Evolutionary conservation across 192 early-diverging fungal genomes (phyloP), one percentile per base, ranked within the genome.

Genomic region (Coemansia umbellata): DNA sequence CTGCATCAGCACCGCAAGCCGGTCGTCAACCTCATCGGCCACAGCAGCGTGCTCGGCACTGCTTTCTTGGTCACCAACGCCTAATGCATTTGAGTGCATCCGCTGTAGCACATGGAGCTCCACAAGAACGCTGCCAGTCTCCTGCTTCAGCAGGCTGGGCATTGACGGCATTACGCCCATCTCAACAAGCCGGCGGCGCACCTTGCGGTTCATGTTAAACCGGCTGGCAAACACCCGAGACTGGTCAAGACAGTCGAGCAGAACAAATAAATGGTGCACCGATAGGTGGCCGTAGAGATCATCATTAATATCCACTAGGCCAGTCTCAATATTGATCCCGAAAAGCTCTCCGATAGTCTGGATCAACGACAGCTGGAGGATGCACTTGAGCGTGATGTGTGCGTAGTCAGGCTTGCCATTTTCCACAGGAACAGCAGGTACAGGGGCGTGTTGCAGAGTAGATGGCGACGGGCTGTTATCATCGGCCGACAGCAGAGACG

Each of bases 111-210:
- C 88, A 50, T 66, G 81, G 32, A 79, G 76, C 58, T 83, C 67
- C 53, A 88, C 78, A 58, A 84, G 73, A 39, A 83, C 81, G 59
- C 79, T 85, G 22, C 69, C 77, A 10, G 92, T 91, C 69, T 97
- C 94, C 63, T 94, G 92, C 57, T 91, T 94, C 21, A 95, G 80
- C 36, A 97, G 54, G 48, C 94, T 94, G 15, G 94, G 94, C 53
- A 94, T 60, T 33, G 92, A 90, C 15, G 89, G 85, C 81, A 94
- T 92, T 22, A 91, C 89, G 10, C 92, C 91, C 82, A 81, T 64
- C 71, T 84, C 79, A 63, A 89, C 60, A 49, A 97, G 79, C 14
- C 88, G 86, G 39, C 89, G 80, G 8, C 94, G 86, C 23, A 95
- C 80, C 33, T 85, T 82, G 37, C 67, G 80, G 60, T 91, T 81